Evolutionary conservation across 2,329 filamentous ascomycete species (phyloP).

Genomic region (Neodidymelliopsis sp.): DNA sequence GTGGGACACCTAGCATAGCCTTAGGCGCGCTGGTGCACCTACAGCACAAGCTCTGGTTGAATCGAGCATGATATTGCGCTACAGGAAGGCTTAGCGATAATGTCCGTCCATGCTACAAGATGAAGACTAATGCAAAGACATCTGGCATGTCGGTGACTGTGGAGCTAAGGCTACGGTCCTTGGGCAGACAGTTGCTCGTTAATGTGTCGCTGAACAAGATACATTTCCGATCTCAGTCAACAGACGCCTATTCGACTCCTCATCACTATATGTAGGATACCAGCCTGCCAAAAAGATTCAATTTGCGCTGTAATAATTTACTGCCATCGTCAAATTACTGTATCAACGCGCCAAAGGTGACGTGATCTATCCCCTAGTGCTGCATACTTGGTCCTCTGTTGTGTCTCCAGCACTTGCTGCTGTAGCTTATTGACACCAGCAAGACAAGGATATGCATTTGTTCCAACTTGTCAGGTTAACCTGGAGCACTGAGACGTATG

Average conservation of each 20-base stretch:
- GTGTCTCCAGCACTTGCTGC: constrained; percentile 6
- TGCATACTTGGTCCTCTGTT: neutral
- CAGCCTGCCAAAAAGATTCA: too few relatives aligned
- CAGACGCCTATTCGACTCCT: too few relatives aligned
- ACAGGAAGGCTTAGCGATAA: constrained; percentile 6
- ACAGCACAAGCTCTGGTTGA: neutral
- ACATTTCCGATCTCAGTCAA: too few relatives aligned
- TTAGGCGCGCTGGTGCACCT: neutral
- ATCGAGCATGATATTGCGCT: neutral
- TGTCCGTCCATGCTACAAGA: constrained; percentile 8
- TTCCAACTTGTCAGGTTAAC: neutral
- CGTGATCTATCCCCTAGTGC: neutral
- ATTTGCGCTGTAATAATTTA: too few relatives aligned
- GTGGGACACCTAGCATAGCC: neutral
- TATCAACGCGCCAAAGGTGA: too few relatives aligned
- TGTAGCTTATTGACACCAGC: constrained; percentile 1
- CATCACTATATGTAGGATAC: too few relatives aligned
- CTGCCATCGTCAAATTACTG: too few relatives aligned
- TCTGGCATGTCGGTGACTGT: neutral
- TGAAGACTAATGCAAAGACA: neutral
- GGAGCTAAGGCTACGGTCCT: neutral
- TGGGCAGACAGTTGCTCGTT: neutral
- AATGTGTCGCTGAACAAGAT: too few relatives aligned
- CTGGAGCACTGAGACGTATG: neutral
- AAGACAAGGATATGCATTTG: neutral